Percentiles rank a stretch among this genome's conserved stretches.
These are phyloP conservation scores for Peribolospora baueri DNA, from an alignment of 768 basidiomycete species.

Conservation along the genomic window DNA sequence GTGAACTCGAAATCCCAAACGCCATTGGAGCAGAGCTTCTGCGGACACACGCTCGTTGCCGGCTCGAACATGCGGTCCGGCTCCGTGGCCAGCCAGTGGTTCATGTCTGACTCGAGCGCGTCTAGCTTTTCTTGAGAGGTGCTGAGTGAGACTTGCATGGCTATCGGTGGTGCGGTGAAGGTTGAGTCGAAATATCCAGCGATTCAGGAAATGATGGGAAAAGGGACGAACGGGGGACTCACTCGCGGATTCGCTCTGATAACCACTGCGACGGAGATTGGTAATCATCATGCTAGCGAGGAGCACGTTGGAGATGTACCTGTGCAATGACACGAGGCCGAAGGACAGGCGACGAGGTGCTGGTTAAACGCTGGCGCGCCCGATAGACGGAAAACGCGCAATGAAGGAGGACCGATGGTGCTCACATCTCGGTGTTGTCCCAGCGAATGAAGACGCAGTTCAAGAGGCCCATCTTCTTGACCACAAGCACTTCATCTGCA, in stretches of 20 bases:
- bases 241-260: conserved; percentile 40
- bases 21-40: not conserved
- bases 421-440: conserved; percentile 42
- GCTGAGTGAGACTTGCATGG: conserved; percentile 50
- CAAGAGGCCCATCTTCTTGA: conserved; percentile 58
- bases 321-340: not conserved
- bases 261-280: not conserved
- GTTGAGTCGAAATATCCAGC: no score
- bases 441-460: conserved; percentile 47
- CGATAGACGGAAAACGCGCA: conserved; percentile 24
- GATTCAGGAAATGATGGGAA: no score
- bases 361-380: not conserved
- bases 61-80: conserved; percentile 38
- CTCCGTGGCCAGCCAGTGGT: conserved; percentile 52
- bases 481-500: conserved; percentile 40
- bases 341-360: conserved; percentile 18
- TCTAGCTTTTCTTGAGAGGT: conserved; percentile 51
- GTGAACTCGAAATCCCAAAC: not conserved
- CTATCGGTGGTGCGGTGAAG: no score
- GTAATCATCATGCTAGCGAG: conserved; percentile 1
- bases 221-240: conserved; percentile 17
- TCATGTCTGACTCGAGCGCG: conserved; percentile 38
- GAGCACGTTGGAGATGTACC: conserved; percentile 6
- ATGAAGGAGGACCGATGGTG: conserved; percentile 35
- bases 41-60: conserved; percentile 21